phyloP scores from a whole-genome alignment of 148 eudicot genomes.

The Polygonum maritimum region DNA sequence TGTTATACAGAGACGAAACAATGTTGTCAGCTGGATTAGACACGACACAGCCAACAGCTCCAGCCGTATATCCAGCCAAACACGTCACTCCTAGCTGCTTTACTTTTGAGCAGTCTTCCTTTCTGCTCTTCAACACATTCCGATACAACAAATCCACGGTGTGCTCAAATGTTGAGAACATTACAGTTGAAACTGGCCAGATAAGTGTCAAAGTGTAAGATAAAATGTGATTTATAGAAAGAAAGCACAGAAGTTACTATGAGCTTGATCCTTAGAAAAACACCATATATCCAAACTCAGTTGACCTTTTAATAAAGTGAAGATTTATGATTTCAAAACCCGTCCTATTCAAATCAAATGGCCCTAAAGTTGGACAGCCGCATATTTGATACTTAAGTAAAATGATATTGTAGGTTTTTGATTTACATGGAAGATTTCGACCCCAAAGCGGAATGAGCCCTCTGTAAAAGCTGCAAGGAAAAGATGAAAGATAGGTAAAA shows the following conservation, averaged over 20 bases:
- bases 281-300: not conserved
- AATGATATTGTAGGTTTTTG: not conserved
- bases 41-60: conserved; percentile 48
- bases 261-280: not conserved
- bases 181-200: conserved; percentile 49
- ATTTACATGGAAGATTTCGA: conserved; percentile 64
- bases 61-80: conserved; percentile 53
- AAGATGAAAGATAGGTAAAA: conserved; percentile 11
- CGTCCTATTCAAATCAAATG: no score
- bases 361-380: not conserved
- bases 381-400: not conserved
- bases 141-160: conserved; percentile 45
- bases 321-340: no score
- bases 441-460: conserved; percentile 68
- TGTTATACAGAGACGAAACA: conserved; percentile 48
- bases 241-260: not conserved
- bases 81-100: conserved; percentile 48
- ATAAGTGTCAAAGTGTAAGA: not conserved
- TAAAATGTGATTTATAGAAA: not conserved
- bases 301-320: not conserved
- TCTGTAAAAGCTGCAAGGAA: conserved; percentile 44
- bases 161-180: conserved; percentile 60
- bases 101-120: conserved; percentile 50
- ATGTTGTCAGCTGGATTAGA: conserved; percentile 72
- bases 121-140: conserved; percentile 29